These are phyloP conservation scores for Rehmannia glutinosa DNA, from an alignment of 257 asterid species.

Conservation along the genomic window DNA sequence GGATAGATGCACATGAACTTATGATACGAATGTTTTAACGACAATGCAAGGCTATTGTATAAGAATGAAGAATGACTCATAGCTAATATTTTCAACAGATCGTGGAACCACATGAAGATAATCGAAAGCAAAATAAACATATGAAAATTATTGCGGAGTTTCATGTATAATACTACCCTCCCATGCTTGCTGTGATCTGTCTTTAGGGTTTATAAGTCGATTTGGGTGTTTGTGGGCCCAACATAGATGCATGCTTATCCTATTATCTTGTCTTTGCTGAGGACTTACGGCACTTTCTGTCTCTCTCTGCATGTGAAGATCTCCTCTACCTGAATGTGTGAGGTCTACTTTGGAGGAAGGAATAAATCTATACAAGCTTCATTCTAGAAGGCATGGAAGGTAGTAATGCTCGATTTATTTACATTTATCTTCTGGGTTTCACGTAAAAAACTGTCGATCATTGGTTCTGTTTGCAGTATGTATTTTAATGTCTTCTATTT, in stretches of 20 bases:
- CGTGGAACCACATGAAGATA: no score
- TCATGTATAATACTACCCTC: background rate
- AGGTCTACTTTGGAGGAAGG: slow-evolving; percentile 81
- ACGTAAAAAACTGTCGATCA: background rate
- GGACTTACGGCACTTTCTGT: slow-evolving; percentile 24
- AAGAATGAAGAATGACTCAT: no score
- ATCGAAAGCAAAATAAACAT: no score
- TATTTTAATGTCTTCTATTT: background rate
- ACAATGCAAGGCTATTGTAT: no score
- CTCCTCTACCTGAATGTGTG: slow-evolving; percentile 73
- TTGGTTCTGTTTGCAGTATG: background rate
- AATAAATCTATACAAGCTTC: slow-evolving; percentile 67
- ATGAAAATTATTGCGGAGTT: no score
- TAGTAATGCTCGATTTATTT: slow-evolving; percentile 10
- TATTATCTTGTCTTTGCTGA: slow-evolving; percentile 3
- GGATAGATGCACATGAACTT: no score
- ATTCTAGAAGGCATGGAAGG: slow-evolving; percentile 70
- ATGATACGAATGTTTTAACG: no score
- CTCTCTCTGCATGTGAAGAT: slow-evolving; percentile 45
- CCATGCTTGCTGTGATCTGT: background rate
- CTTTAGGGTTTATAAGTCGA: background rate
- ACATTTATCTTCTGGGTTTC: background rate
- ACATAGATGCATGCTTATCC: slow-evolving; percentile 2
- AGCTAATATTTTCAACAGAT: no score
- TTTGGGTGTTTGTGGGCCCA: background rate